Evolutionary conservation across 208 protist genomes (phyloP).

Genomic region (Leptomonas seymouri): DNA sequence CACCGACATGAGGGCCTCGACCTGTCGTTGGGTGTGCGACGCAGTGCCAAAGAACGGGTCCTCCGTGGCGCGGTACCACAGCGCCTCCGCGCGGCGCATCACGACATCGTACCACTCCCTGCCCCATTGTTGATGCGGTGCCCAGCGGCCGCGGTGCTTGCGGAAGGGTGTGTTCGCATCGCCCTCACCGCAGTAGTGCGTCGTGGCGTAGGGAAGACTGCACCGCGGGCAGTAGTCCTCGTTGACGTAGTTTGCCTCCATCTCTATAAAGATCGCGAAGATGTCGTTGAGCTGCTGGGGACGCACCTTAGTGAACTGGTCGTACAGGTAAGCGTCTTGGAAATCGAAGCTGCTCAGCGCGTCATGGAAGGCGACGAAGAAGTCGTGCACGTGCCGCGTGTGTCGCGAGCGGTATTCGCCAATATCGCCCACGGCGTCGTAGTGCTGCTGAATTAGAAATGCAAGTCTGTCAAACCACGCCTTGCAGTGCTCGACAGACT

Average conservation of each 20-base stretch:
- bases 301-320: conserved; percentile 61
- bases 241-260: conserved; percentile 90
- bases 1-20: conserved; percentile 71
- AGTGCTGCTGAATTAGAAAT: conserved; percentile 85
- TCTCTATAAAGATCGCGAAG: conserved; percentile 91
- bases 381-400: conserved; percentile 86
- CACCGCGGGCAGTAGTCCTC: conserved; percentile 86
- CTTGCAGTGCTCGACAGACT: conserved; percentile 82
- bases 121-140: conserved; percentile 85
- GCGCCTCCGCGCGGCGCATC: conserved; percentile 82
- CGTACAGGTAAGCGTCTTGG: conserved; percentile 72
- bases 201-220: conserved; percentile 81
- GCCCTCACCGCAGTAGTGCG: conserved; percentile 87
- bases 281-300: conserved; percentile 76
- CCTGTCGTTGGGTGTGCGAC: conserved; percentile 85
- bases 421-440: conserved; percentile 88
- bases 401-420: conserved; percentile 77
- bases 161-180: conserved; percentile 81
- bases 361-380: conserved; percentile 90
- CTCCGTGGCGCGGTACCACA: conserved; percentile 88
- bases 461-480: conserved; percentile 85
- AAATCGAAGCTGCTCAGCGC: conserved; percentile 87
- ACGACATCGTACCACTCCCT: conserved; percentile 90
- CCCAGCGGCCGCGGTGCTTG: conserved; percentile 85
- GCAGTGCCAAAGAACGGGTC: conserved; percentile 84